Base-by-base conservation (phyloP, 805 yeast genomes). In the Wickerhamiella shivajii region DNA sequence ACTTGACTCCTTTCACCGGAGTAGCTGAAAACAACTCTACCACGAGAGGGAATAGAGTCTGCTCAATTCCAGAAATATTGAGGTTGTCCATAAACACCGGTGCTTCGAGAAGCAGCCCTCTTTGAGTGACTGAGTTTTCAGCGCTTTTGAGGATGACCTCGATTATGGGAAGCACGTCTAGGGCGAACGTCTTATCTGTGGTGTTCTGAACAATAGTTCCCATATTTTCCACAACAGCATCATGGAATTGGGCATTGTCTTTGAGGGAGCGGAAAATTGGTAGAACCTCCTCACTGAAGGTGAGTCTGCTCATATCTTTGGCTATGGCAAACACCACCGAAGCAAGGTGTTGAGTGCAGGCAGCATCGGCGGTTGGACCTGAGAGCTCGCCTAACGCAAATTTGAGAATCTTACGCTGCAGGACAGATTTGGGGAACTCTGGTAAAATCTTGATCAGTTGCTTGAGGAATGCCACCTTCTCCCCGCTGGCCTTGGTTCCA, bases 11-110 rank as follows among this genome's bases (percentile, higher is more conserved):
- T 21, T 85, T 60, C 18, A 90, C 71, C 0, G 85, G 80, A 1
- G 98, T 90, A 28, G 81, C 77, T 24, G 83, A 69, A 55, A 87
- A 90, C 6, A 81, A 66, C 28, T 64, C 66, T 28, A 81, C 68
- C 12, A 83, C 60, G 28, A 71, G 57, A 2, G 94, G 93, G 51
- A 79, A 71, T n/a, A 84, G 58, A 20, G 70, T 69, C 44, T 72
- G 75, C 44, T 87, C 83, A 37, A 84, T 64, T 13, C 74, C 67
- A 8, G 83, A 65, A 44, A 76, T 75, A 36, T 76, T 85, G 29
- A 75, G 57, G 29, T 66, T 59, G 6, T 56, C 63, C 2, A 67
- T 46, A 21, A 69, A 53, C 12, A 53, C 39, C 2, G 60, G 52
- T 15, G 67, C 51, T 34, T 67, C 59, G 10, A 43, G 49, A 37